Evolutionary conservation across 106 monocot genomes (phyloP).

Genomic region (Allium fistulosum): DNA sequence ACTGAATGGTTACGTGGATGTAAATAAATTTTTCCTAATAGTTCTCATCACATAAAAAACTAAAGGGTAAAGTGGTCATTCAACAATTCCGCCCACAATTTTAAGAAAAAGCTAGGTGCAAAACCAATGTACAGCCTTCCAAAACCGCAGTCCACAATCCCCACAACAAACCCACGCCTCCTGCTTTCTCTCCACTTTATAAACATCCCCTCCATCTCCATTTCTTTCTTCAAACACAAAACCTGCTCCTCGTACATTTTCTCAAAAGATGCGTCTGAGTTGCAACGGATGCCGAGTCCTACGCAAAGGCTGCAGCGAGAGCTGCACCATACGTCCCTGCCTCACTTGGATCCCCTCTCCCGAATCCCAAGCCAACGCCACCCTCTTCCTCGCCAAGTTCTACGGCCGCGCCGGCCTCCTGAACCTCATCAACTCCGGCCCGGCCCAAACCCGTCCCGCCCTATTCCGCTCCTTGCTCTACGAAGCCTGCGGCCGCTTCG

Average conservation of each 20-base stretch:
- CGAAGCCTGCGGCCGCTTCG: conserved; percentile 50
- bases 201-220: neutral
- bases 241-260: neutral
- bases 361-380: conserved; percentile 39
- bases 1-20: too few relatives aligned
- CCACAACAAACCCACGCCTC: neutral
- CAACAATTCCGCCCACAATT: too few relatives aligned
- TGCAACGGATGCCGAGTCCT: conserved; percentile 51
- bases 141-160: neutral
- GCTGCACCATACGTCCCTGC: conserved; percentile 34
- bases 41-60: too few relatives aligned
- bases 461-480: conserved; percentile 45
- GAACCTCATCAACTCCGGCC: conserved; percentile 28
- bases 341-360: conserved; percentile 36
- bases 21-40: too few relatives aligned
- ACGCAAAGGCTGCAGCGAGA: conserved; percentile 38
- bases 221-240: neutral
- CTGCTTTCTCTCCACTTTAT: neutral
- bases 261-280: conserved; percentile 28
- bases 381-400: conserved; percentile 49
- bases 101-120: too few relatives aligned
- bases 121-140: neutral
- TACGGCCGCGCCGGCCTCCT: conserved; percentile 48
- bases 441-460: conserved; percentile 28
- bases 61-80: too few relatives aligned